A percentile compares a stretch with the other conserved stretches of the same genome.
phyloP scores from a whole-genome alignment of 2,329 filamentous ascomycete genomes.

The Penicillium expansum region DNA sequence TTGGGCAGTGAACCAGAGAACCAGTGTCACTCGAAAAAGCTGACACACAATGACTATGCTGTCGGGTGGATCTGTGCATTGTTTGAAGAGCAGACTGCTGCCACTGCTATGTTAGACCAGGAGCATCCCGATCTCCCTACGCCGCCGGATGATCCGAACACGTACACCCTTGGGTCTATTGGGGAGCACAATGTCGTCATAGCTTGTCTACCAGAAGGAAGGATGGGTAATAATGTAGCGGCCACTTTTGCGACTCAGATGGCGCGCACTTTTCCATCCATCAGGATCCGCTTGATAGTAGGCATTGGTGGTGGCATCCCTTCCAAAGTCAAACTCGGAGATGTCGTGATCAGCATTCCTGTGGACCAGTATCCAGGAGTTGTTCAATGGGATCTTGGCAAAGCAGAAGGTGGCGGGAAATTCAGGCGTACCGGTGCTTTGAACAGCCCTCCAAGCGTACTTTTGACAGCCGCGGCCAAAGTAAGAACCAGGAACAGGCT shows the following conservation, averaged over 20 bases:
- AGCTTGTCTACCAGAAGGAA: background rate
- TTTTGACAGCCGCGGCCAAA: background rate
- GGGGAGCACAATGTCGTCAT: background rate
- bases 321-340: background rate
- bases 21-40: background rate
- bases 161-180: background rate
- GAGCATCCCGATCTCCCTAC: background rate
- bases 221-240: background rate
- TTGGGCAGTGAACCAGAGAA: no score
- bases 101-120: background rate
- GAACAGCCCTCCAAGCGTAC: background rate
- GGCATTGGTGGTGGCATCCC: background rate
- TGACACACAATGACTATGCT: background rate
- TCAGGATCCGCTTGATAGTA: background rate
- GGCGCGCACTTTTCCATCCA: background rate
- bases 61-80: background rate
- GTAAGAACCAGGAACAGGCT: background rate
- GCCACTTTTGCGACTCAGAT: background rate
- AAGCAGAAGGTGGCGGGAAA: background rate
- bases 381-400: background rate
- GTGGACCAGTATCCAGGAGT: background rate
- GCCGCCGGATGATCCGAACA: background rate
- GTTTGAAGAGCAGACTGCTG: background rate
- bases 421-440: background rate
- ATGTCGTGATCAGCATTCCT: background rate